Base-by-base conservation (phyloP, 169 alveolate genomes). In the Plasmodium vivax region DNA sequence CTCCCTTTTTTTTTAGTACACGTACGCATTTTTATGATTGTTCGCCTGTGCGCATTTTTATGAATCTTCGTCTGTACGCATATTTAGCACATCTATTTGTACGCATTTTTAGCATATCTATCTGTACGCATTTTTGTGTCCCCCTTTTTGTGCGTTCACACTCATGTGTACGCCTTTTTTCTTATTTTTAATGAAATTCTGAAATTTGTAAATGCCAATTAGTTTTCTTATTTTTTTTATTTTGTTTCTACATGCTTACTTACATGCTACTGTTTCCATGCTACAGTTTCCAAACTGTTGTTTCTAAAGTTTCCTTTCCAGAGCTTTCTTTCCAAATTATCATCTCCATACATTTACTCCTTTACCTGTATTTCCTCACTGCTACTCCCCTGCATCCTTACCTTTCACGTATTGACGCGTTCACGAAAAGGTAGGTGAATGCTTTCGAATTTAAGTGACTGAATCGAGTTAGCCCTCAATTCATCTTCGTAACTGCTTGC, bases 1-100 rank as follows among this genome's bases (percentile, higher is more conserved):
- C 19, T 32, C 38, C 47, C 45, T 27, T 83, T 82, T 82, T 84
- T 84, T 51, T 71, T 38, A 58, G 74, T 68, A 83, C 74, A 34
- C 62, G 34, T 83, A 62, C 58, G 36, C 75, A 30, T 84, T 84
- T 84, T 41, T 84, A 27, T 81, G 30, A 38, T 36, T n/a, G 14
- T 56, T 54, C 75, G 74, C 10, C 38, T 81, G 23, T 47, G 27
- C 56, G 36, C 74, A 27, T 84, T 84, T 84, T 41, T 84, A 27
- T 81, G 27, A 38, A 54, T n/a, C 4, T 54, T 51, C 74, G 73
- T 8, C 38, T 81, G 23, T 47, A 47, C 30, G 3, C 23, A 19
- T 32, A 9, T 80, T 32, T 54, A 80, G 36, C 45, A 19, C 10
- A 45, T 80, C 16, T 54, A 80, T 8, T 19, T 81, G 23, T 47